Evolutionary conservation across 176 grass and related monocot species (phyloP), one percentile per base, ranked within the genome.

Genomic region (Puya raimondii): DNA sequence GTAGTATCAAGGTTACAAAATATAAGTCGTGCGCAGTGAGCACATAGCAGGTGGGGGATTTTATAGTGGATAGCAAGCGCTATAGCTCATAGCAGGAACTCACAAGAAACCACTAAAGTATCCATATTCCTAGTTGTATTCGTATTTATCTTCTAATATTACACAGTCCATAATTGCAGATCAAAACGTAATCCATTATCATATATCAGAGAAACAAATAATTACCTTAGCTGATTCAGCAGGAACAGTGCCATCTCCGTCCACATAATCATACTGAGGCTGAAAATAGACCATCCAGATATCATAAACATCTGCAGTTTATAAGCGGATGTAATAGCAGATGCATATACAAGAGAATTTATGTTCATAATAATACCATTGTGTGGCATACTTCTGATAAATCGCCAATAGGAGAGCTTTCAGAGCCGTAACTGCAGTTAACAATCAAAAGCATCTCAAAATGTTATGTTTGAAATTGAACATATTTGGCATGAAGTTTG

Each of bases 201-300:
- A 42, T 42, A 42, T 0, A 11, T 2, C 22, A 10, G 42, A 54
- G 10, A 51, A 68, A 71, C 58, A 20, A 29, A 70, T 66, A 20
- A 12, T 76, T 80, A 92, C 93, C 93, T 67, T 81, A 66, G 84
- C 79, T 63, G 93, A 97, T 78, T 90, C 93, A 21, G 63, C 20
- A 58, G 93, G 93, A 77, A 97, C 89, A 26, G 93, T 97, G 51
- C 93, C 67, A 66, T 97, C 93, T 83, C 93, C 93, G 85, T 91
- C 89, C 58, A 97, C 93, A 53, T 92, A 90, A 16, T 81, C 79
- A 69, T 97, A 97, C 57, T 70, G 10, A 15, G 88, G 85, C 93
- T 97, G 84, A 85, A 74, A 88, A 89, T 49, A 63, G 58, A 42
- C 72, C 47, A 15, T 47, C 25, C 23, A 72, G 23, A 9, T 67